Evolutionary conservation across 805 yeast genomes (phyloP).

Genomic region (Dipodascopsis uninucleata): DNA sequence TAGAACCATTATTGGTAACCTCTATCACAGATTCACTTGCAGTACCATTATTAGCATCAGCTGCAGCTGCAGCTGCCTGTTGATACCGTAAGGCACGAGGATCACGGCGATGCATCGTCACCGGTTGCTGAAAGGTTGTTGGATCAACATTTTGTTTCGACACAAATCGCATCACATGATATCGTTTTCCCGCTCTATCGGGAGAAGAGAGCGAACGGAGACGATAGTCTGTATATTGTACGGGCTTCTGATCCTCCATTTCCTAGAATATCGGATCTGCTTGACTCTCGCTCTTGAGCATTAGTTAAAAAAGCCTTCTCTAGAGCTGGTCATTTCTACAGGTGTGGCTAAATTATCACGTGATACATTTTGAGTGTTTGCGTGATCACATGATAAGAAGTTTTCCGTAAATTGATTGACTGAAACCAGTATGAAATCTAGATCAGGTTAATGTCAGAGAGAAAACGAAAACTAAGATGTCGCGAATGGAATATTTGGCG

Average conservation of each 20-base stretch:
- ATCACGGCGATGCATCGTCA: slow-evolving; percentile 86
- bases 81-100: slow-evolving; percentile 88
- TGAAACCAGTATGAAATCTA: too few species aligned
- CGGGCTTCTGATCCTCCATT: neutral
- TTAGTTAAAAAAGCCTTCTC: neutral
- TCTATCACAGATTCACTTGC: slow-evolving; percentile 26
- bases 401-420: too few species aligned
- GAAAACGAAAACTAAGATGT: too few species aligned
- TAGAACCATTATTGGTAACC: slow-evolving; percentile 12
- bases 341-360: too few species aligned
- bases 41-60: slow-evolving; percentile 28
- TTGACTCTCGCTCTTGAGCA: neutral
- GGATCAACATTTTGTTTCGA: slow-evolving; percentile 71
- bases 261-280: neutral
- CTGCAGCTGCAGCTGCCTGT: slow-evolving; percentile 40
- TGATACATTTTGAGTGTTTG: too few species aligned
- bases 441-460: too few species aligned
- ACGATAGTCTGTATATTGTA: slow-evolving; percentile 45
- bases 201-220: slow-evolving; percentile 69
- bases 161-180: slow-evolving; percentile 79
- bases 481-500: slow-evolving; percentile 47
- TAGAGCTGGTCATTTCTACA: neutral
- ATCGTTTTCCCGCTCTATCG: slow-evolving; percentile 53
- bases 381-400: slow-evolving; percentile 5
- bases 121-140: slow-evolving; percentile 67